Conservation (phyloP, 106 monocot genomes). For the Dendrobium huoshanense region DNA sequence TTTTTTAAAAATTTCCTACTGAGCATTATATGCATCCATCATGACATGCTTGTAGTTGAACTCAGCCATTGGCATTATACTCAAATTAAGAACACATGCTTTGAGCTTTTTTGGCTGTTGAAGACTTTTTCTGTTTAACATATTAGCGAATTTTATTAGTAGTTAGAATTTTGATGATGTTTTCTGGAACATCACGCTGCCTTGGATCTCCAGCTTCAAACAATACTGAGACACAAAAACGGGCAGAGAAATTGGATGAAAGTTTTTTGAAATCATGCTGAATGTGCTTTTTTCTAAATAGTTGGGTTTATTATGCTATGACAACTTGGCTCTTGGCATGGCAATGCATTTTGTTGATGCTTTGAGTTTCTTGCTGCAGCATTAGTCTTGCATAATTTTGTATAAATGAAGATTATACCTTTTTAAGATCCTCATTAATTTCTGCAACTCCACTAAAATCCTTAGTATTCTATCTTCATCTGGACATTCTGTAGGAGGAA, state of each 20-base stretch:
- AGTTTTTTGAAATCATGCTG: neutral
- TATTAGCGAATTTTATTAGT: neutral
- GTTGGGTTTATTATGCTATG: neutral
- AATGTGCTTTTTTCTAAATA: neutral
- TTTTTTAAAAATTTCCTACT: neutral
- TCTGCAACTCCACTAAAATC: constrained; percentile 1
- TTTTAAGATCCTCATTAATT: neutral
- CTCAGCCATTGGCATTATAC: neutral
- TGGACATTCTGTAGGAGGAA: constrained; percentile 48
- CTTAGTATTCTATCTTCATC: neutral
- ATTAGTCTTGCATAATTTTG: neutral
- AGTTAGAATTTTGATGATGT: neutral
- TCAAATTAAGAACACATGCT: neutral
- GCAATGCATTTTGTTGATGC: neutral
- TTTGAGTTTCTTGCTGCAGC: neutral
- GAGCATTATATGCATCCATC: neutral
- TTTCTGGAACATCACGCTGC: neutral
- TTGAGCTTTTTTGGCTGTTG: neutral
- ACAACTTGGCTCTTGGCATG: neutral
- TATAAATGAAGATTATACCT: neutral
- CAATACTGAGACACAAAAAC: neutral
- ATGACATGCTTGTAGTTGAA: neutral
- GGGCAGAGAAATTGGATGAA: neutral
- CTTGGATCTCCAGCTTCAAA: neutral
- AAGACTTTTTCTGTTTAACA: neutral